phyloP scores from a whole-genome alignment of 106 monocot genomes.

The Gastrodia elata region DNA sequence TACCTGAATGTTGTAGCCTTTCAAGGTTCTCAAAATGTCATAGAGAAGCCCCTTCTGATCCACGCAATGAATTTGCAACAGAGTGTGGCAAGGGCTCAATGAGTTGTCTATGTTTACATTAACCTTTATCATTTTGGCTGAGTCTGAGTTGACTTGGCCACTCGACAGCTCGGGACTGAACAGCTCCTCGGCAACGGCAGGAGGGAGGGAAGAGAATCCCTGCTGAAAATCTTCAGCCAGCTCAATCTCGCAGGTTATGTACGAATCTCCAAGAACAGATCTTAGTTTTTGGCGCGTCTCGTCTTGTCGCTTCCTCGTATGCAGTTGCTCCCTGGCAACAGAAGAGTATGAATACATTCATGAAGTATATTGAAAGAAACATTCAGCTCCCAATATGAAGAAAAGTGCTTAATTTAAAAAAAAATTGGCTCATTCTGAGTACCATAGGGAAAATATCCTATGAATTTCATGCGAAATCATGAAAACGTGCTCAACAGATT shows the following conservation, averaged over 20 bases:
- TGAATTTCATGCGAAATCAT: not conserved
- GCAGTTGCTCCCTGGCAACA: conserved; percentile 65
- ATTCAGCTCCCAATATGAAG: not conserved
- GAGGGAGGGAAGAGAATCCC: conserved; percentile 57
- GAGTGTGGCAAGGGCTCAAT: conserved; percentile 66
- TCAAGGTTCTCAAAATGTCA: conserved; percentile 83
- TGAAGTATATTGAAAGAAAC: not conserved
- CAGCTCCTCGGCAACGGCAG: conserved; percentile 44
- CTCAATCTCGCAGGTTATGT: conserved; percentile 59
- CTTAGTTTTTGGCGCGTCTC: conserved; percentile 54
- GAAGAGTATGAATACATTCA: not conserved
- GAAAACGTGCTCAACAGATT: not conserved
- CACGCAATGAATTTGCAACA: conserved; percentile 75
- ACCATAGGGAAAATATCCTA: not conserved
- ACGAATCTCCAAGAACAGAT: conserved; percentile 51
- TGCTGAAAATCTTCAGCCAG: conserved; percentile 48
- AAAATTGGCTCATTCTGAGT: not conserved
- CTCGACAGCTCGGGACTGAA: conserved; percentile 48
- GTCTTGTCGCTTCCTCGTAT: conserved; percentile 58
- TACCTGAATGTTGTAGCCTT: conserved; percentile 87
- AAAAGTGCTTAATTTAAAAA: not conserved
- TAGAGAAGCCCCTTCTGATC: conserved; percentile 96
- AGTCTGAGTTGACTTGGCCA: conserved; percentile 30
- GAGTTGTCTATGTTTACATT: conserved; percentile 63
- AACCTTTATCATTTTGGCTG: conserved; percentile 41